Base-by-base conservation (phyloP, 2,329 filamentous ascomycete species). In the Daldinia sp. region DNA sequence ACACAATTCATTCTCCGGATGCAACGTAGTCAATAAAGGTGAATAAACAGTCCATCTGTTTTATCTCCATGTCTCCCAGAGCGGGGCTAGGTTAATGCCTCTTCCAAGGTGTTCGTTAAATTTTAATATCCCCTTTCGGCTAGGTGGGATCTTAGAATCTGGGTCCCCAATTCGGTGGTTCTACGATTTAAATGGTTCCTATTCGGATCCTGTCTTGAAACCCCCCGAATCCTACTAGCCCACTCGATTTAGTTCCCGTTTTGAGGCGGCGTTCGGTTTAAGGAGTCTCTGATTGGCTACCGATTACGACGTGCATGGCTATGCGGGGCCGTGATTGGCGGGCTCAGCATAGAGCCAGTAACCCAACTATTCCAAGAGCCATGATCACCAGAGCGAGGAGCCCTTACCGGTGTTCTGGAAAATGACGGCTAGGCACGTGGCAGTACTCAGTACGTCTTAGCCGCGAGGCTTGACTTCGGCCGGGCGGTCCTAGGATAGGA, bases 251-350 rank as follows among this genome's bases (percentile, higher is more conserved):
- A 58, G 52, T 45, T 60, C 34, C 48, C 21, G 32, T 32, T n/a
- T 8, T 41, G 61, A 59, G 49, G 59, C 58, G 41, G 57, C 61
- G 58, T 53, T 45, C 39, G 11, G n/a, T 17, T 10, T 25, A 19
- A 27, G 10, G 11, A 9, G 1, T 11, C 19, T 21, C 34, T 68
- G 58, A 69, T 68, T 69, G 64, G 67, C 35, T 59, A 23, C 35
- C 25, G 17, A 45, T 64, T 69, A 69, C 67, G 67, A 69, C 54
- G 25, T 60, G 59, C 29, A 34, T 17, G 19, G 17, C 8, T 1
- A 10, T 51, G 15, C 23, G 10, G 10, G 10, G 29, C 25, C 8
- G 21, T 58, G 41, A 69, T 68, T 68, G 67, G 67, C 52, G 58
- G 58, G 52, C 50, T 50, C 49, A 56, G 41, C 13, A 56, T 61